Conservation (phyloP, 768 basidiomycete species). For the Jaapia argillacea region DNA sequence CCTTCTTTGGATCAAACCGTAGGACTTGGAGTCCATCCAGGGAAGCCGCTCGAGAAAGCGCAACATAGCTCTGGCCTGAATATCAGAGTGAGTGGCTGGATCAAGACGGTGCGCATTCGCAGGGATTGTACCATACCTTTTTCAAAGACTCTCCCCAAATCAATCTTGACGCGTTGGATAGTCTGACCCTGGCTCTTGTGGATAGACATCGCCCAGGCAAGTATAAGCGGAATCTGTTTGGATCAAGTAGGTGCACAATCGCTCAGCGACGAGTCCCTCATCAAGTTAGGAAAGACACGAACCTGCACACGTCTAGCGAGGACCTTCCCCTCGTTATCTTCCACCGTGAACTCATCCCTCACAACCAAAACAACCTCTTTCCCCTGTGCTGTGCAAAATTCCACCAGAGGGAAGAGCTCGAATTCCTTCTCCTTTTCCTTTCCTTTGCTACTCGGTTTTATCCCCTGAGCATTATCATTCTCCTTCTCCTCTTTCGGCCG, state of each 20-base stretch:
- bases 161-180: slow-evolving; percentile 52
- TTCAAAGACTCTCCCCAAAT: slow-evolving; percentile 58
- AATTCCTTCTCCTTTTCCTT: slow-evolving; percentile 25
- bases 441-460: slow-evolving; percentile 7
- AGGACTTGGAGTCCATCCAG: slow-evolving; percentile 45
- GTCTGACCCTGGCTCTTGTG: slow-evolving; percentile 77
- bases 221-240: slow-evolving; percentile 58
- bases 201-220: slow-evolving; percentile 72
- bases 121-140: slow-evolving; percentile 23
- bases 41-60: slow-evolving; percentile 40
- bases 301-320: slow-evolving; percentile 39
- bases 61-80: slow-evolving; percentile 39
- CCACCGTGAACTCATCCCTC: slow-evolving; percentile 42
- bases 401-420: slow-evolving; percentile 35
- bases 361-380: slow-evolving; percentile 38
- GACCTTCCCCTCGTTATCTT: slow-evolving; percentile 39
- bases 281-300: background rate
- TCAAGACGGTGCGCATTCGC: background rate
- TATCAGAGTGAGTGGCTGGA: background rate
- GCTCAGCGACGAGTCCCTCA: background rate
- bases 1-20: slow-evolving; percentile 42
- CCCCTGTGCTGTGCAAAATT: slow-evolving; percentile 31
- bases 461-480: slow-evolving; percentile 12
- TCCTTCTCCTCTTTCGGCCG: slow-evolving; percentile 21
- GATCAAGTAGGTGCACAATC: background rate